Conservation (phyloP, 2,329 filamentous ascomycete species). For the Colletotrichum melonis region DNA sequence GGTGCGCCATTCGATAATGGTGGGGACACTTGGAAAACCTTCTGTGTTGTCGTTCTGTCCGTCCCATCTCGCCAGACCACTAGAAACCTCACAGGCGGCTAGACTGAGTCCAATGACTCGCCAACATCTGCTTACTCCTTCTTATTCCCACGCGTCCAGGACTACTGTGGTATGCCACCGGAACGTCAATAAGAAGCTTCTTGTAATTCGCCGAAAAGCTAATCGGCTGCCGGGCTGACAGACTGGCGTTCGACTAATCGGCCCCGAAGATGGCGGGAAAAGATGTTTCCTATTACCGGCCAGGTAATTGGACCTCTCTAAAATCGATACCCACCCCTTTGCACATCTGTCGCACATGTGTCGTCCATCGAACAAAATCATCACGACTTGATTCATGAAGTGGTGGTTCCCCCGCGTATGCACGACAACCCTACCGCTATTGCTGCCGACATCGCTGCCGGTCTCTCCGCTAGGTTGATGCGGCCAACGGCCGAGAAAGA, state of each 20-base stretch:
- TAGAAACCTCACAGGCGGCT: background rate
- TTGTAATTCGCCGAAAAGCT: background rate
- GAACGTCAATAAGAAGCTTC: background rate
- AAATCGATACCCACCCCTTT: background rate
- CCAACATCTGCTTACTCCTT: background rate
- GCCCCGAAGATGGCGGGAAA: too few species aligned
- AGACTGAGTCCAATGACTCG: constrained; percentile 17
- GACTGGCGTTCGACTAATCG: background rate
- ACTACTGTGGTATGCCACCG: background rate
- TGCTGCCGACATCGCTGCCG: background rate
- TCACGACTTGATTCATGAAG: background rate
- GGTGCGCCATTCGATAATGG: background rate
- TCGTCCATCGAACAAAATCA: background rate
- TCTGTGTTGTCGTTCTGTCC: background rate
- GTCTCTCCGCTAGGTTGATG: background rate
- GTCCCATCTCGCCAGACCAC: background rate
- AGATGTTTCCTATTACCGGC: too few species aligned
- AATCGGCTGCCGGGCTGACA: background rate
- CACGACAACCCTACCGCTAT: background rate
- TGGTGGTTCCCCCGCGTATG: background rate
- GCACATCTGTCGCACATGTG: background rate
- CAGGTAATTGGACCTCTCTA: background rate
- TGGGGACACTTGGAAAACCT: background rate
- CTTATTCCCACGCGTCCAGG: background rate
- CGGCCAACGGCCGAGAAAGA: background rate